Percentiles rank a stretch among this genome's conserved stretches.
Conservation (phyloP, 1,284 basidiomycete species). For the Sparassis latifolia region DNA sequence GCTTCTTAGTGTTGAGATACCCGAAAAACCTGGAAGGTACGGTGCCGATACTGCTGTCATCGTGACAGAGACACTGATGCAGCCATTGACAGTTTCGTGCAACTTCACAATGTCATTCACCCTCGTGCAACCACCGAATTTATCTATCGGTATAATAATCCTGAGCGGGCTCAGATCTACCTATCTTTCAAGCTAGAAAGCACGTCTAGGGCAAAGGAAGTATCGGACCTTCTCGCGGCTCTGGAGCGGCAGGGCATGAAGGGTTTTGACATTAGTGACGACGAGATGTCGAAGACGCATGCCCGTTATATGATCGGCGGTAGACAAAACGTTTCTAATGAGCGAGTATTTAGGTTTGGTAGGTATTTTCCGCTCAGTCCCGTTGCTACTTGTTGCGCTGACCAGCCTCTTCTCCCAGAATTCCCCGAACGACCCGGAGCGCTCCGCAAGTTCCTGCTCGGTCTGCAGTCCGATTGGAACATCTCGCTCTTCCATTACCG, state of each 20-base stretch:
- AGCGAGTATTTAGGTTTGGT: conserved; percentile 94
- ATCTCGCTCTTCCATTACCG: conserved; percentile 97
- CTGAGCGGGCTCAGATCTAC: conserved; percentile 76
- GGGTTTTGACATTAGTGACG: conserved; percentile 86
- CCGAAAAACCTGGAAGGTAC: conserved; percentile 86
- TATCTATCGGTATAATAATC: conserved; percentile 80
- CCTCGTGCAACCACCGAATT: conserved; percentile 97
- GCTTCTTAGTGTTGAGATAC: conserved; percentile 87
- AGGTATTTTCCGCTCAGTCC: conserved; percentile 72
- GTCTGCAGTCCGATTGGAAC: conserved; percentile 85
- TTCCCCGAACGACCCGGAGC: conserved; percentile 96
- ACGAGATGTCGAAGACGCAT: conserved; percentile 95
- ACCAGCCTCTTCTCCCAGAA: conserved; percentile 83
- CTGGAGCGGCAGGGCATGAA: conserved; percentile 71
- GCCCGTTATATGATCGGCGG: conserved; percentile 94
- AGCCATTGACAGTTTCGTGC: conserved; percentile 66
- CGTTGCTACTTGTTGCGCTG: conserved; percentile 90
- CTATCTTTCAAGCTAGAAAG: conserved; percentile 86
- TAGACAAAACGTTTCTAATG: conserved; percentile 67
- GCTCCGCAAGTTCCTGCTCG: conserved; percentile 82
- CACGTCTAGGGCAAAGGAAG: conserved; percentile 58
- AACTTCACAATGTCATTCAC: conserved; percentile 82
- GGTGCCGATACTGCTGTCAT: conserved; percentile 13
- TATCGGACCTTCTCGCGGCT: conserved; percentile 55
- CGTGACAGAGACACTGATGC: background rate